These are phyloP conservation scores for Magnusiomyces clavatus DNA, from an alignment of 1,139 yeast species.

Conservation along the genomic window DNA sequence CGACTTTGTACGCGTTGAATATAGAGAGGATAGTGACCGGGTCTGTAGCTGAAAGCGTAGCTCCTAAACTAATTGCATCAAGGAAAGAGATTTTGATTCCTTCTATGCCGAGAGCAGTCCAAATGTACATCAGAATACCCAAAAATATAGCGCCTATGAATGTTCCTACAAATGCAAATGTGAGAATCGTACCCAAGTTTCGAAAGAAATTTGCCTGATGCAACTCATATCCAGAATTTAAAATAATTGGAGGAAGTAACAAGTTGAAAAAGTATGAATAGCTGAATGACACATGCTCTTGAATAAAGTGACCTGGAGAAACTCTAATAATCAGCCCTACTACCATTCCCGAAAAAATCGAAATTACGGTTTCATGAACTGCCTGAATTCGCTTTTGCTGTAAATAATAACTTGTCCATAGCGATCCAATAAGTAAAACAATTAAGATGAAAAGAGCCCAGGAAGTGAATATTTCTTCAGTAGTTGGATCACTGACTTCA, in stretches of 20 bases:
- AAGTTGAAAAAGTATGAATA: conserved; percentile 92
- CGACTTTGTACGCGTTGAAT: conserved; percentile 95
- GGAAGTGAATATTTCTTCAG: conserved; percentile 90
- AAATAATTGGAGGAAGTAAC: conserved; percentile 88
- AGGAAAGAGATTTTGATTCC: conserved; percentile 83
- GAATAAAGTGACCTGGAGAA: conserved; percentile 93
- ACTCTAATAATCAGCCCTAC: conserved; percentile 87
- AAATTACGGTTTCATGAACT: conserved; percentile 91
- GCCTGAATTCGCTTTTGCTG: conserved; percentile 91
- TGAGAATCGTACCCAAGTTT: conserved; percentile 82
- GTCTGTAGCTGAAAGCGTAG: conserved; percentile 95
- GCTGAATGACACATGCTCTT: conserved; percentile 92
- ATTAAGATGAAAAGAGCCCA: conserved; percentile 93
- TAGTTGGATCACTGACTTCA: conserved; percentile 77
- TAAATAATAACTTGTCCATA: conserved; percentile 91
- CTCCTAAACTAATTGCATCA: conserved; percentile 95
- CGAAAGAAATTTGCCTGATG: conserved; percentile 93
- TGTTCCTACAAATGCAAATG: conserved; percentile 97
- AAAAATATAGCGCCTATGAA: conserved; percentile 83
- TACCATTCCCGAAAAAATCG: conserved; percentile 94
- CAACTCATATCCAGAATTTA: conserved; percentile 92
- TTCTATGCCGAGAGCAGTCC: conserved; percentile 91
- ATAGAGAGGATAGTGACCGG: conserved; percentile 96
- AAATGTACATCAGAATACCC: conserved; percentile 74
- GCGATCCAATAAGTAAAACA: conserved; percentile 71